Conservation (phyloP, 2,329 filamentous ascomycete species). For the Alternaria brassicae region DNA sequence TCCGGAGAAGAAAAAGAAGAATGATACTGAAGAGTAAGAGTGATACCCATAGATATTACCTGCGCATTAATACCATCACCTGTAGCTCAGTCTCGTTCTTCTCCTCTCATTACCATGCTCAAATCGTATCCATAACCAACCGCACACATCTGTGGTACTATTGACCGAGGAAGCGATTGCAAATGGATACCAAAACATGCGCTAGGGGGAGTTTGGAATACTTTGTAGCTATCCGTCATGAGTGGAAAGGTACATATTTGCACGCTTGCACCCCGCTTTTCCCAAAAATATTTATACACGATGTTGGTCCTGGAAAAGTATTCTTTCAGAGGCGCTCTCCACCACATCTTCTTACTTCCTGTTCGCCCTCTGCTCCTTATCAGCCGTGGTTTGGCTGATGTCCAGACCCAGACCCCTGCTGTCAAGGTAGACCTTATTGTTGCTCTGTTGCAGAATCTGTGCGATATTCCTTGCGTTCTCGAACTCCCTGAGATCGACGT, state of each 20-base stretch:
- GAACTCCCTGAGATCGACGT: slow-evolving; percentile 96
- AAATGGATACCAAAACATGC: not conserved
- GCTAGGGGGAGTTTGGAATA: slow-evolving; percentile 1
- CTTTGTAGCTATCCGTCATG: slow-evolving; percentile 35
- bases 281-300: slow-evolving; percentile 35
- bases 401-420: slow-evolving; percentile 90
- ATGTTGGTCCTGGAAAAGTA: slow-evolving; percentile 10
- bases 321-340: not conserved
- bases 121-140: too few species aligned
- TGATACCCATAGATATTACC: not conserved
- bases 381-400: slow-evolving; percentile 61
- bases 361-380: slow-evolving; percentile 49
- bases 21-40: not conserved
- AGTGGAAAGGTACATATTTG: slow-evolving; percentile 42
- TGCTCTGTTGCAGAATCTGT: slow-evolving; percentile 83
- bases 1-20: not conserved
- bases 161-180: not conserved
- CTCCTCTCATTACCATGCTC: not conserved
- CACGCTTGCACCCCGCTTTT: slow-evolving; percentile 29
- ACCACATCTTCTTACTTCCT: slow-evolving; percentile 20
- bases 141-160: not conserved
- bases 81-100: not conserved
- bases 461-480: slow-evolving; percentile 94
- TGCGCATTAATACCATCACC: not conserved
- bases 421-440: slow-evolving; percentile 94